Conservation (phyloP, 306 rosid species). For the Quercus agrifolia region DNA sequence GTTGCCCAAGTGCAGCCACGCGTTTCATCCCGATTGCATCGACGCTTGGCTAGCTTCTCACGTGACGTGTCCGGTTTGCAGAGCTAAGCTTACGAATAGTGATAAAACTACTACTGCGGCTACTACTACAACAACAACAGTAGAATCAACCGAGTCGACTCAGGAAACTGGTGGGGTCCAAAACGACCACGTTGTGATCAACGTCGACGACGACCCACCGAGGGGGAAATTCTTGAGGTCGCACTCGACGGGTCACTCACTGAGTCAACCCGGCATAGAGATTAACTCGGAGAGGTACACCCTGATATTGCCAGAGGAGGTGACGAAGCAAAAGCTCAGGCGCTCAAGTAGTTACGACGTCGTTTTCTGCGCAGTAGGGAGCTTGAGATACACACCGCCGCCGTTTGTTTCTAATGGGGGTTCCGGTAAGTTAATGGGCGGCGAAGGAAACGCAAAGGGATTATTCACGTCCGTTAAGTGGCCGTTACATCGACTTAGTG, state of each 20-base stretch:
- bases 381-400: conserved; percentile 20
- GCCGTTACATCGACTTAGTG: conserved; percentile 10
- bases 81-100: conserved; percentile 28
- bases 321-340: conserved; percentile 44
- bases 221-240: conserved; percentile 32
- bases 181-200: background rate
- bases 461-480: background rate
- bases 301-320: conserved; percentile 50
- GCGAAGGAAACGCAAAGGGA: background rate
- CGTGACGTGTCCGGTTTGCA: conserved; percentile 70
- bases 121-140: too few species aligned
- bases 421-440: background rate
- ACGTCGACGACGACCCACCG: background rate
- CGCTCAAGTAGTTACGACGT: conserved; percentile 47
- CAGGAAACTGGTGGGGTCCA: background rate
- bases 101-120: too few species aligned
- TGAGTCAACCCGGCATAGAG: conserved; percentile 29
- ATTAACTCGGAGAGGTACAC: conserved; percentile 44
- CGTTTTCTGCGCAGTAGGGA: conserved; percentile 16
- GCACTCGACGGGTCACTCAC: conserved; percentile 74
- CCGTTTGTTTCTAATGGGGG: conserved; percentile 4
- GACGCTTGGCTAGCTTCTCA: conserved; percentile 69
- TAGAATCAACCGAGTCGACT: background rate
- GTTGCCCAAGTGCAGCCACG: conserved; percentile 70
- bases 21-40: conserved; percentile 67